phyloP scores from a whole-genome alignment of 1,284 basidiomycete genomes.

The Serendipita sp. region DNA sequence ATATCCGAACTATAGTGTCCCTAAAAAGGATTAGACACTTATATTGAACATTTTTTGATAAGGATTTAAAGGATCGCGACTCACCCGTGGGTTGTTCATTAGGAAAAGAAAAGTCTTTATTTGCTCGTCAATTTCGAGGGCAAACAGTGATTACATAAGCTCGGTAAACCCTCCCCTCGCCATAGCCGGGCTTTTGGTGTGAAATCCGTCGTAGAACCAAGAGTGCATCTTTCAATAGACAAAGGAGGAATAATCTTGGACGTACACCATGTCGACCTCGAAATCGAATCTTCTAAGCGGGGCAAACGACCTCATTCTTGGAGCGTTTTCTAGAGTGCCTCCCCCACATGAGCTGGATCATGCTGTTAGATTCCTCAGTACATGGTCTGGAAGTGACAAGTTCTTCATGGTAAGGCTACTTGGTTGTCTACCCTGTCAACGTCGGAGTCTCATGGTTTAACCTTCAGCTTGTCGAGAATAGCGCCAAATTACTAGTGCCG shows the following conservation, averaged over 20 bases:
- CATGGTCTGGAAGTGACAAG: conserved; percentile 75
- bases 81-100: conserved; percentile 6
- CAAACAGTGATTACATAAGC: not conserved
- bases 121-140: not conserved
- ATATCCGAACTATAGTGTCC: conserved; percentile 80
- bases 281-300: conserved; percentile 7
- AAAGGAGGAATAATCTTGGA: not conserved
- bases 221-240: not conserved
- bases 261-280: conserved; percentile 1
- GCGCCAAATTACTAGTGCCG: conserved; percentile 51
- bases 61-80: conserved; percentile 18
- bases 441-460: not conserved
- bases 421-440: not conserved
- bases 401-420: conserved; percentile 45
- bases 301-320: conserved; percentile 46
- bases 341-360: conserved; percentile 52
- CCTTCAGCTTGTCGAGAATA: conserved; percentile 29
- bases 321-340: conserved; percentile 41
- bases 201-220: not conserved
- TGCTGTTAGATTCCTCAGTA: conserved; percentile 54
- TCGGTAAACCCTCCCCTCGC: not conserved
- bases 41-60: conserved; percentile 22
- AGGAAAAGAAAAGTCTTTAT: not conserved
- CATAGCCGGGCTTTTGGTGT: not conserved
- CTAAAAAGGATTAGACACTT: conserved; percentile 35